Conservation (phyloP, 169 alveolate species). For the Babesia microti region DNA sequence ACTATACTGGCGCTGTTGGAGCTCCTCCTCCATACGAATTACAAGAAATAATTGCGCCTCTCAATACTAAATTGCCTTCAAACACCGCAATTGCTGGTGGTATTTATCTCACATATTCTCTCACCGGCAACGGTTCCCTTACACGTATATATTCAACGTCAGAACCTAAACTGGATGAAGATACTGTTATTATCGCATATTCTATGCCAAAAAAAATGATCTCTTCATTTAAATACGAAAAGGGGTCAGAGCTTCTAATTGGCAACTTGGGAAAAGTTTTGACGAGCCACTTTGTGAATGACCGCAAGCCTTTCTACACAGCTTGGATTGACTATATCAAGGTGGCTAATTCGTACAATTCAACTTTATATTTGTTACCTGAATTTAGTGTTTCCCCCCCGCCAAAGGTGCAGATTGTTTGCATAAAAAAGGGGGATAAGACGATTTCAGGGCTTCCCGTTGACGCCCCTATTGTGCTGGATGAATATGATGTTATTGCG, state of each 20-base stretch:
- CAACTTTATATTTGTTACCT: slow-evolving; percentile 45
- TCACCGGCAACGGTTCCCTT: slow-evolving; percentile 24
- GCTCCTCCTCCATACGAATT: slow-evolving; percentile 39
- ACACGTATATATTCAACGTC: slow-evolving; percentile 8
- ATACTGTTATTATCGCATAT: slow-evolving; percentile 35
- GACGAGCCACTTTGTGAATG: slow-evolving; percentile 52
- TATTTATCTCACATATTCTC: slow-evolving; percentile 29
- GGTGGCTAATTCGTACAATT: slow-evolving; percentile 29
- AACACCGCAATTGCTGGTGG: slow-evolving; percentile 13
- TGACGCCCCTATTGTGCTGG: background rate
- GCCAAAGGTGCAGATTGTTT: slow-evolving; percentile 33
- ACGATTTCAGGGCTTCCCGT: slow-evolving; percentile 1
- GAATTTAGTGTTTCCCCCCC: slow-evolving; percentile 59
- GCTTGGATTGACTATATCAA: slow-evolving; percentile 46
- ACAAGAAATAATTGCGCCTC: slow-evolving; percentile 29
- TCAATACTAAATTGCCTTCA: slow-evolving; percentile 10
- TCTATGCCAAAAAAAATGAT: slow-evolving; percentile 34
- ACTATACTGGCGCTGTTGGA: slow-evolving; percentile 40
- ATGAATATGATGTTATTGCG: slow-evolving; percentile 5
- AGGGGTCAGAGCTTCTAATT: slow-evolving; percentile 28
- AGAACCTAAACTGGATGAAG: slow-evolving; percentile 2
- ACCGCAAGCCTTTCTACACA: slow-evolving; percentile 50
- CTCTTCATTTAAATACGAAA: slow-evolving; percentile 44
- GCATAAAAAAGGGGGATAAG: slow-evolving; percentile 31
- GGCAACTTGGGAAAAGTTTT: slow-evolving; percentile 34